Evolutionary conservation across 805 yeast genomes (phyloP).

Genomic region (Candida piceae): DNA sequence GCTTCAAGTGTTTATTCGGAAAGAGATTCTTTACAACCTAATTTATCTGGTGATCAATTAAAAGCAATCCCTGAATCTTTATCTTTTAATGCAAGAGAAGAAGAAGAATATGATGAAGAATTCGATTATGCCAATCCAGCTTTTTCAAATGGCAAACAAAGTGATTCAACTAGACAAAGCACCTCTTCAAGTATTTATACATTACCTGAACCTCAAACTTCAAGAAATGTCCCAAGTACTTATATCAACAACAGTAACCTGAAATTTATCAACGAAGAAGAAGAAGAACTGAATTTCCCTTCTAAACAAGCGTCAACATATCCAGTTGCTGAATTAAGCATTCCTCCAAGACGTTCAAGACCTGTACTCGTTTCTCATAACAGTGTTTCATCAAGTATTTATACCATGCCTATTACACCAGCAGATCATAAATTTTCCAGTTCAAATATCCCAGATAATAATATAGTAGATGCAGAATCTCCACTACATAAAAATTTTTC

Average conservation of each 20-base stretch:
- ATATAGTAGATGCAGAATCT: neutral
- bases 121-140: too few species aligned
- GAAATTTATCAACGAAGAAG: conserved; percentile 1
- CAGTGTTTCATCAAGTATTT: conserved; percentile 7
- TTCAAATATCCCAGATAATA: neutral
- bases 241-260: too few species aligned
- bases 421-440: neutral
- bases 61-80: conserved; percentile 11
- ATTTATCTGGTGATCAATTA: neutral
- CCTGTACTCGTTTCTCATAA: neutral
- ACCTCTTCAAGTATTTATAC: conserved; percentile 19
- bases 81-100: conserved; percentile 1
- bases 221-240: neutral
- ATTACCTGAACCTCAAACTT: conserved; percentile 1
- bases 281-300: conserved; percentile 1
- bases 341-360: neutral
- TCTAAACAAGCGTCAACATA: neutral
- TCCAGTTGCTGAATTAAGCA: neutral
- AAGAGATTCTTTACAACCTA: conserved; percentile 1
- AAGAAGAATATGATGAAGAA: neutral
- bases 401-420: conserved; percentile 2
- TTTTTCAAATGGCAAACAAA: too few species aligned
- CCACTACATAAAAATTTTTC: too few species aligned
- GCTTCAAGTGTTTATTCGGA: conserved; percentile 22
- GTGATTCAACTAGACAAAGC: conserved; percentile 8